Conservation (phyloP, 2,329 filamentous ascomycete genomes). For the Colletotrichum godetiae region DNA sequence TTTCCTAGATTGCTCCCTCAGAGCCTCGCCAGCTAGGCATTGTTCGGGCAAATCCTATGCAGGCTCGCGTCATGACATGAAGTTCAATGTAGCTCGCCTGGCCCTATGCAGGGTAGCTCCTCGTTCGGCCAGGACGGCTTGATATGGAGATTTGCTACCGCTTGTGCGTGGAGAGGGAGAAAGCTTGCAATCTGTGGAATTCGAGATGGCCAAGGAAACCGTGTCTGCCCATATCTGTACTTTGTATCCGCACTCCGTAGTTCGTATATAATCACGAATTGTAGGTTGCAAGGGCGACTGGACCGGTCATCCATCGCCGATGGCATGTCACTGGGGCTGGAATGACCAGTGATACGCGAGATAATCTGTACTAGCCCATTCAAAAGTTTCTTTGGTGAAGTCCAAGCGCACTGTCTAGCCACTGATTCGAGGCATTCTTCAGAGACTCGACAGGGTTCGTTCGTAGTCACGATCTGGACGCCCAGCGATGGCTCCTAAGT, state of each 20-base stretch:
- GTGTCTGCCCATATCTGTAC: not conserved
- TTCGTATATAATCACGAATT: constrained; percentile 18
- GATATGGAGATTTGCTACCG: not conserved
- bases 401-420: not conserved
- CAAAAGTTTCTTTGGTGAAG: not conserved
- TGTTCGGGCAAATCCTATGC: not conserved
- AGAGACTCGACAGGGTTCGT: constrained; percentile 1
- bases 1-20: not conserved
- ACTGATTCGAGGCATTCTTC: constrained; percentile 7
- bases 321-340: constrained; percentile 2
- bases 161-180: not conserved
- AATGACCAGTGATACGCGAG: constrained; percentile 9
- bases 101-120: not conserved
- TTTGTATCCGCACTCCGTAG: not conserved
- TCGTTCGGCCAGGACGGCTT: not conserved
- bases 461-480: constrained; percentile 10
- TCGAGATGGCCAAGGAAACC: not conserved
- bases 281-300: constrained; percentile 4
- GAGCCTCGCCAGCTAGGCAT: constrained; percentile 17
- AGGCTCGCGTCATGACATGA: constrained; percentile 23
- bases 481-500: not conserved
- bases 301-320: constrained; percentile 13
- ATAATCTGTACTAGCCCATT: not conserved
- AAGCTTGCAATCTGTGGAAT: not conserved
- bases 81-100: constrained; percentile 16